Conservation (phyloP, 768 basidiomycete species). For the Tephrocybe sp. region DNA sequence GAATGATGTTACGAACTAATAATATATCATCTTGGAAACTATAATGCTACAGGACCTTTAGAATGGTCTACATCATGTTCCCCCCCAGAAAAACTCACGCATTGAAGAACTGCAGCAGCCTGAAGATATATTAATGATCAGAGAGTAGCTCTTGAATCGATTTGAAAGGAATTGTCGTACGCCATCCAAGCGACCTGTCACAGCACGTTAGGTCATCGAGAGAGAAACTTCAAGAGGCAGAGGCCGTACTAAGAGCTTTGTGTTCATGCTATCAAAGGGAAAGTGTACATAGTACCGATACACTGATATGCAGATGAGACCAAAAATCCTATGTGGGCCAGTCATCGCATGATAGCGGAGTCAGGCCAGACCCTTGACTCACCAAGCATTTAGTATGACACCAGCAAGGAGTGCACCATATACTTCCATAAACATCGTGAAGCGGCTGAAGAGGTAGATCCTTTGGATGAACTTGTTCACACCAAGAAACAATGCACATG, state of each 20-base stretch:
- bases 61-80: too few species aligned
- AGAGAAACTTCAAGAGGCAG: not conserved
- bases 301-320: not conserved
- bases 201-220: not conserved
- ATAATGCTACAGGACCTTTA: not conserved
- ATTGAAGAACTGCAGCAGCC: constrained; percentile 1
- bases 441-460: too few species aligned
- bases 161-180: not conserved
- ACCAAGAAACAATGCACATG: too few species aligned
- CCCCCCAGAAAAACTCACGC: not conserved
- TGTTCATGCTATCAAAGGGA: not conserved
- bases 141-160: not conserved
- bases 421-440: not conserved
- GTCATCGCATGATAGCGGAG: not conserved
- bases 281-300: constrained; percentile 3
- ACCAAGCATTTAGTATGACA: constrained; percentile 2
- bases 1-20: constrained; percentile 3
- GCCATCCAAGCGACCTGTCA: not conserved
- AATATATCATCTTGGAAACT: constrained; percentile 4
- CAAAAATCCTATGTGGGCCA: not conserved
- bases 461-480: too few species aligned
- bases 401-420: not conserved
- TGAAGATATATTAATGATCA: not conserved
- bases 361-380: not conserved
- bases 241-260: not conserved